Conservation (phyloP, 2,329 filamentous ascomycete species). For the Sporothrix inflata region DNA sequence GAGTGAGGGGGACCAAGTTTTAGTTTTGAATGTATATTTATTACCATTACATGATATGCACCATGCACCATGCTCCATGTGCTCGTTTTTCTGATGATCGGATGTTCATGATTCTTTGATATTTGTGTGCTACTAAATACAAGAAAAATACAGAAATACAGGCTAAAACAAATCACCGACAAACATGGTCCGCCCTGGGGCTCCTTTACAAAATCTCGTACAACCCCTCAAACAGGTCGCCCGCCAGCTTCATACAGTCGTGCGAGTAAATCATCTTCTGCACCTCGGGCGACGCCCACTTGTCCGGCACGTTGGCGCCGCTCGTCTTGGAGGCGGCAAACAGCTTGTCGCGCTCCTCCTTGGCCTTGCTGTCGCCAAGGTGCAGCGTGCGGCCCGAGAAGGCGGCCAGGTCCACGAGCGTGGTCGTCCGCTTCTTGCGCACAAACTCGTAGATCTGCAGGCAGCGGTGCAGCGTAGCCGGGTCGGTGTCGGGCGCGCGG, state of each 20-base stretch:
- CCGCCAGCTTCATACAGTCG: constrained; percentile 61
- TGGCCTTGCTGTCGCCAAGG: constrained; percentile 60
- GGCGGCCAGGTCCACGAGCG: constrained; percentile 59
- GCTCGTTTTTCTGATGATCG: too few relatives aligned
- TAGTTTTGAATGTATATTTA: background rate
- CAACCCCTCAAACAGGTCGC: constrained; percentile 55
- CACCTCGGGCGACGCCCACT: constrained; percentile 71
- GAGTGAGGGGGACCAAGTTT: too few relatives aligned
- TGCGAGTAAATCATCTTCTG: constrained; percentile 67
- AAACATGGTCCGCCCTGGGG: background rate
- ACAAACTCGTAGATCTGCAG: constrained; percentile 59
- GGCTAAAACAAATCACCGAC: background rate
- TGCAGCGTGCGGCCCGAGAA: constrained; percentile 58
- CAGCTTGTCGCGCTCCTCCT: constrained; percentile 60
- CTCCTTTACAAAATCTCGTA: constrained; percentile 38
- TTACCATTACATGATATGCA: background rate
- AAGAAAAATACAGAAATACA: background rate
- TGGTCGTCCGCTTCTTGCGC: constrained; percentile 57
- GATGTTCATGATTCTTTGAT: background rate
- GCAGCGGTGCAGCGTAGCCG: constrained; percentile 50
- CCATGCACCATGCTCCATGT: too few relatives aligned
- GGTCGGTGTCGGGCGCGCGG: constrained; percentile 38
- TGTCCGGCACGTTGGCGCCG: constrained; percentile 61
- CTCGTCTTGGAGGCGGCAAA: constrained; percentile 54
- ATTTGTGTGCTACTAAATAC: background rate